These are phyloP conservation scores for Sclerotinia subarctica DNA, from an alignment of 2,329 filamentous ascomycete species.

Conservation along the genomic window DNA sequence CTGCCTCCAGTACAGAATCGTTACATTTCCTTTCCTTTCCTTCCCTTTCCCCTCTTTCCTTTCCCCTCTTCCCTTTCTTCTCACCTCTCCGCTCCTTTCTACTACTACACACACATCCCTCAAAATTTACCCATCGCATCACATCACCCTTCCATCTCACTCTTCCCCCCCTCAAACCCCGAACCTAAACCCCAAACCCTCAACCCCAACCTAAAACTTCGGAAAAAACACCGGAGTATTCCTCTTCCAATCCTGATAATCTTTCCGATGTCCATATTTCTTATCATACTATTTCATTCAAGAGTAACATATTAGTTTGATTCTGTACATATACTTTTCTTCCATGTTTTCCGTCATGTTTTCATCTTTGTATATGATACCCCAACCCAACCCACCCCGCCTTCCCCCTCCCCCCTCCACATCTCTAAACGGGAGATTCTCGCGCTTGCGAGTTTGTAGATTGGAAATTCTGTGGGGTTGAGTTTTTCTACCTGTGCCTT, in stretches of 20 bases:
- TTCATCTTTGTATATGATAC: too few relatives aligned
- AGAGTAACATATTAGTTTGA: neutral
- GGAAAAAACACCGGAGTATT: conserved; percentile 64
- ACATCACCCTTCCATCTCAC: neutral
- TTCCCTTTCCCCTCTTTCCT: neutral
- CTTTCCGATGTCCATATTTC: conserved; percentile 58
- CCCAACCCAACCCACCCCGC: too few relatives aligned
- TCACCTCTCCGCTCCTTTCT: neutral
- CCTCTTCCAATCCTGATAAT: conserved; percentile 66
- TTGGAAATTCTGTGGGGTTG: too few relatives aligned
- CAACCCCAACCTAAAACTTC: conserved; percentile 45
- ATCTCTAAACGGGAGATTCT: too few relatives aligned
- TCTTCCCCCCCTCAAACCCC: neutral
- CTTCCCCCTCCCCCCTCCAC: too few relatives aligned
- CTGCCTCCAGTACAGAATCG: too few relatives aligned
- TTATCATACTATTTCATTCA: conserved; percentile 52
- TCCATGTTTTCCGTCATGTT: too few relatives aligned
- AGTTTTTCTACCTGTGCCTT: too few relatives aligned
- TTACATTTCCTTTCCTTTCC: too few relatives aligned
- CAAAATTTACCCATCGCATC: neutral
- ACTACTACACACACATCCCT: too few relatives aligned
- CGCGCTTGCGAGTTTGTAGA: too few relatives aligned
- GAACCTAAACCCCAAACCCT: too few relatives aligned
- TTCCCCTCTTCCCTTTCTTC: neutral
- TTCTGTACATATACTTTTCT: neutral